Conservation (phyloP, 2,329 filamentous ascomycete genomes). For the Alternaria longipes region DNA sequence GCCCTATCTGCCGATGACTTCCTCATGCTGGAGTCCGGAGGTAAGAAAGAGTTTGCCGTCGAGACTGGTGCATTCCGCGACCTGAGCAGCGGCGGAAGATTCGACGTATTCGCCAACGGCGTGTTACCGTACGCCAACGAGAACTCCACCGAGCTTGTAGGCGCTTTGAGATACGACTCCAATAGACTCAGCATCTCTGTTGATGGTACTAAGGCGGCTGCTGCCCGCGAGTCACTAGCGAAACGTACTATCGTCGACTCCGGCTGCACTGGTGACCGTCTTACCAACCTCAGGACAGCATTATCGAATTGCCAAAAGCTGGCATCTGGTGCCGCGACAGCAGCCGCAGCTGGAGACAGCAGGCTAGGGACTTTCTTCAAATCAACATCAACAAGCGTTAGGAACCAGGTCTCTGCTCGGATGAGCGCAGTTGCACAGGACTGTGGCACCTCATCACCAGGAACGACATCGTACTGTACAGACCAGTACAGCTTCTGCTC, state of each 20-base stretch:
- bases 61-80: not conserved
- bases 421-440: not conserved
- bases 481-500: not conserved
- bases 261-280: no score
- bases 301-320: conserved; percentile 64
- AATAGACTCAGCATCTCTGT: conserved; percentile 67
- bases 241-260: conserved; percentile 53
- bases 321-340: conserved; percentile 62
- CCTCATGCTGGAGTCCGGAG: not conserved
- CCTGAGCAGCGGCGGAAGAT: not conserved
- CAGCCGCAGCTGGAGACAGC: conserved; percentile 55
- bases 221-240: conserved; percentile 43
- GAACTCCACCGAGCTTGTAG: conserved; percentile 64
- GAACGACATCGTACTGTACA: not conserved
- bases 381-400: not conserved
- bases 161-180: conserved; percentile 65
- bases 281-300: conserved; percentile 50
- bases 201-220: conserved; percentile 64
- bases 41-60: not conserved
- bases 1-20: not conserved
- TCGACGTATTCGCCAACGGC: conserved; percentile 64
- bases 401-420: not conserved
- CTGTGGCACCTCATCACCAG: not conserved
- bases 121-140: conserved; percentile 48
- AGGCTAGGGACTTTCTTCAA: conserved; percentile 72